phyloP scores from a whole-genome alignment of 1,139 yeast species.

The Trichomonascaceae sp. region DNA sequence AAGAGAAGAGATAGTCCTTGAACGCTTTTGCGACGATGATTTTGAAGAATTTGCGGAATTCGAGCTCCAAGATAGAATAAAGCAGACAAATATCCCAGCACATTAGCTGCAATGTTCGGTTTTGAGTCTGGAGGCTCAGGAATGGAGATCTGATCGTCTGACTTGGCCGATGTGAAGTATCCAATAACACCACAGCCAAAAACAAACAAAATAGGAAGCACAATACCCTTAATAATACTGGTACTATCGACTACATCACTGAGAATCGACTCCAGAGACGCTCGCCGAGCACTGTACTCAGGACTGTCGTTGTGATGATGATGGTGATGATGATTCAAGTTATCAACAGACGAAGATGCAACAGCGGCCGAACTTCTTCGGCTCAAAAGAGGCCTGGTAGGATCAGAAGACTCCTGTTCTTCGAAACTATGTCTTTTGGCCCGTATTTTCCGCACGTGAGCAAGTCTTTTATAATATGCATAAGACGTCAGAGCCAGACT shows the following conservation, averaged over 20 bases:
- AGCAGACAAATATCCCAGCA: slow-evolving; percentile 70
- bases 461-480: slow-evolving; percentile 38
- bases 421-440: slow-evolving; percentile 7
- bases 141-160: slow-evolving; percentile 5
- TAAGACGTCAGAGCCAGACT: slow-evolving; percentile 56
- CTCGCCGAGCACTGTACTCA: slow-evolving; percentile 7
- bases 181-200: slow-evolving; percentile 61
- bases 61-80: slow-evolving; percentile 66
- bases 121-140: slow-evolving; percentile 18
- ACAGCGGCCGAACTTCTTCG: slow-evolving; percentile 22
- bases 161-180: slow-evolving; percentile 42
- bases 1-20: slow-evolving; percentile 69
- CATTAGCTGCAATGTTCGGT: slow-evolving; percentile 40
- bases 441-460: slow-evolving; percentile 10
- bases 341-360: slow-evolving; percentile 7
- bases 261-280: slow-evolving; percentile 25
- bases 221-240: slow-evolving; percentile 39
- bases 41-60: slow-evolving; percentile 72
- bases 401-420: slow-evolving; percentile 12
- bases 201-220: slow-evolving; percentile 61
- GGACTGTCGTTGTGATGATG: slow-evolving; percentile 14
- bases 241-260: slow-evolving; percentile 20
- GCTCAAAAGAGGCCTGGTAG: slow-evolving; percentile 21
- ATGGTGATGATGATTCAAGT: slow-evolving; percentile 13
- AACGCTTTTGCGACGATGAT: slow-evolving; percentile 61